These are phyloP conservation scores for Cinchona pubescens DNA, from an alignment of 257 asterid species.

Conservation along the genomic window DNA sequence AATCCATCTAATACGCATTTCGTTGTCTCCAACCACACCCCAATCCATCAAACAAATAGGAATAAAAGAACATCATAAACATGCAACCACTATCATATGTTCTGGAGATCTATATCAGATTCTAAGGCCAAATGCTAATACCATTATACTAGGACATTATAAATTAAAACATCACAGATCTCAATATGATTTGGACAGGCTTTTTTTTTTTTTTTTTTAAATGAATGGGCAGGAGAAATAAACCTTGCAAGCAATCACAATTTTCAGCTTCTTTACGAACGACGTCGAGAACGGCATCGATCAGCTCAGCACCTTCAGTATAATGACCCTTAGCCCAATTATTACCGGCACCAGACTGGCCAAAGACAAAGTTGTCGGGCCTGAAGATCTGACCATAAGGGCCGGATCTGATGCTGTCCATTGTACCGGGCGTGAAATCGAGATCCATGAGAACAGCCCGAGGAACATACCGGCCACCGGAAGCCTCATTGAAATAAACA, in stretches of 20 bases:
- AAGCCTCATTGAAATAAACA: slow-evolving; percentile 80
- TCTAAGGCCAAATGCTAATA: neutral
- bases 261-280: slow-evolving; percentile 87
- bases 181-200: neutral
- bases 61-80: neutral
- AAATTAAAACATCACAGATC: neutral
- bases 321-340: slow-evolving; percentile 93
- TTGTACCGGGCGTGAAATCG: slow-evolving; percentile 91
- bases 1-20: too few relatives aligned
- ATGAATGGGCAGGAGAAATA: neutral
- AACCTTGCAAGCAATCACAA: slow-evolving; percentile 94
- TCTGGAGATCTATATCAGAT: neutral
- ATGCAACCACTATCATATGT: neutral
- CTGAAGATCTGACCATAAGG: slow-evolving; percentile 83
- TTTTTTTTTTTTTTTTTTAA: too few relatives aligned
- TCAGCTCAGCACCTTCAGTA: slow-evolving; percentile 90
- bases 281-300: slow-evolving; percentile 82
- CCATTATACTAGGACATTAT: too few relatives aligned
- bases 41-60: neutral
- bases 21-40: too few relatives aligned
- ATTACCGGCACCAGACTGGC: slow-evolving; percentile 90
- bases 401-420: slow-evolving; percentile 90
- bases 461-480: slow-evolving; percentile 85
- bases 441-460: slow-evolving; percentile 95
- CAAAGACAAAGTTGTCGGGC: slow-evolving; percentile 84